A percentile compares a stretch with the other conserved stretches of the same genome.
Evolutionary conservation across 2,329 filamentous ascomycete genomes (phyloP).

Genomic region (Apiospora arundinis): DNA sequence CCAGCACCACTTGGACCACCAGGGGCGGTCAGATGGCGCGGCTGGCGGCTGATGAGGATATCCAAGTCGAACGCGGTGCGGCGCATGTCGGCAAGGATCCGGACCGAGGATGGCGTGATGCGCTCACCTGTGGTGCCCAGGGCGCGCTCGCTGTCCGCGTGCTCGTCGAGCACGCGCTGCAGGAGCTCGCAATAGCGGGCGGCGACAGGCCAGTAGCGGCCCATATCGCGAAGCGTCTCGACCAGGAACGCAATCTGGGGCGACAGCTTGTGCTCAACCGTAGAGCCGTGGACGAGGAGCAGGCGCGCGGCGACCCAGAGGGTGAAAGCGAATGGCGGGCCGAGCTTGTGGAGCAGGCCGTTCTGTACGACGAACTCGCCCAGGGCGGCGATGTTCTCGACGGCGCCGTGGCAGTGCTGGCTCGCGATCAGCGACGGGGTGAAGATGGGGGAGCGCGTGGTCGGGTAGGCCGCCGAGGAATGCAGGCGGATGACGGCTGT

Average conservation of each 20-base stretch:
- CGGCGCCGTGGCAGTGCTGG: conserved; percentile 82
- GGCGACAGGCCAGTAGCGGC: conserved; percentile 84
- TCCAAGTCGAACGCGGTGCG: conserved; percentile 90
- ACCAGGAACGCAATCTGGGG: conserved; percentile 83
- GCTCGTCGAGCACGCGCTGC: conserved; percentile 84
- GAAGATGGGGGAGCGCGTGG: conserved; percentile 86
- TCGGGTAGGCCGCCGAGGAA: conserved; percentile 91
- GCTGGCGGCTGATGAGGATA: conserved; percentile 85
- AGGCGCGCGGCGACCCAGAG: conserved; percentile 91
- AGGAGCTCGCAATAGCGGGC: conserved; percentile 81
- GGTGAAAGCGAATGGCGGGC: conserved; percentile 89
- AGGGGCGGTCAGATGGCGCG: conserved; percentile 48
- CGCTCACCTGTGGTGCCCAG: conserved; percentile 65
- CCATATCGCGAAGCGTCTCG: conserved; percentile 80
- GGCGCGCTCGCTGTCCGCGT: conserved; percentile 73
- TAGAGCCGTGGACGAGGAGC: conserved; percentile 87
- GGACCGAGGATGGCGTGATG: conserved; percentile 81
- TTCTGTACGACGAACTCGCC: conserved; percentile 80
- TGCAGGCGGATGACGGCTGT: conserved; percentile 89
- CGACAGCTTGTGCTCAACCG: conserved; percentile 82
- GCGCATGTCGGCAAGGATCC: conserved; percentile 90
- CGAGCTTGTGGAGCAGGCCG: conserved; percentile 77
- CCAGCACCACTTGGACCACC: conserved; percentile 28
- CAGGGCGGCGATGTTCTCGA: conserved; percentile 80
- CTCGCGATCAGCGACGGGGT: conserved; percentile 86